Evolutionary conservation across 129 eudicot species (phyloP).

Genomic region (Ambrosia trifida): DNA sequence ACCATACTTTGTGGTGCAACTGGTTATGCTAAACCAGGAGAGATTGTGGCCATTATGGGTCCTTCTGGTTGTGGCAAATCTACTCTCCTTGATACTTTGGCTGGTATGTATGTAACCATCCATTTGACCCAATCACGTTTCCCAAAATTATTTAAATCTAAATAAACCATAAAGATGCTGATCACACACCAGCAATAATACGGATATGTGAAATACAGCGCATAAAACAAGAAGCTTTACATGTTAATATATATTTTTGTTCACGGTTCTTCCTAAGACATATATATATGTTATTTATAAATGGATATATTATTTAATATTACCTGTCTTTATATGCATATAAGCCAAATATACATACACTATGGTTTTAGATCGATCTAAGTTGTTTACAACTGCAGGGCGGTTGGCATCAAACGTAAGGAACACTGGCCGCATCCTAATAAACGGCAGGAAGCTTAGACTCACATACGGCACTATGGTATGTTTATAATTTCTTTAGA

Average conservation of each 20-base stretch:
- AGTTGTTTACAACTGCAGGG: conserved; percentile 34
- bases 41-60: conserved; percentile 79
- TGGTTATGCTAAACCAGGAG: conserved; percentile 80
- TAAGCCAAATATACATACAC: background rate
- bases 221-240: background rate
- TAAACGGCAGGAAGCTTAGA: conserved; percentile 62
- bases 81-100: conserved; percentile 81
- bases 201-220: background rate
- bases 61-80: conserved; percentile 96
- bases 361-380: background rate
- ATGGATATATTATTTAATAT: background rate
- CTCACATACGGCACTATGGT: conserved; percentile 78
- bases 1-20: conserved; percentile 47
- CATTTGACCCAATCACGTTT: background rate
- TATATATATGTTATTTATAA: no score
- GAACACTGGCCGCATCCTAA: conserved; percentile 51
- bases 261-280: no score
- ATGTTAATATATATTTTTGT: no score
- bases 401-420: conserved; percentile 51
- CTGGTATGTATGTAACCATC: conserved; percentile 42
- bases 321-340: background rate
- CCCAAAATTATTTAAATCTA: background rate
- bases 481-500: background rate
- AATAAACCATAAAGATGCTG: no score
- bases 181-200: background rate